A percentile compares a stretch with the other conserved stretches of the same genome.
These are phyloP conservation scores for Colletotrichum sp. DNA, from an alignment of 2,329 filamentous ascomycete species.

Conservation along the genomic window DNA sequence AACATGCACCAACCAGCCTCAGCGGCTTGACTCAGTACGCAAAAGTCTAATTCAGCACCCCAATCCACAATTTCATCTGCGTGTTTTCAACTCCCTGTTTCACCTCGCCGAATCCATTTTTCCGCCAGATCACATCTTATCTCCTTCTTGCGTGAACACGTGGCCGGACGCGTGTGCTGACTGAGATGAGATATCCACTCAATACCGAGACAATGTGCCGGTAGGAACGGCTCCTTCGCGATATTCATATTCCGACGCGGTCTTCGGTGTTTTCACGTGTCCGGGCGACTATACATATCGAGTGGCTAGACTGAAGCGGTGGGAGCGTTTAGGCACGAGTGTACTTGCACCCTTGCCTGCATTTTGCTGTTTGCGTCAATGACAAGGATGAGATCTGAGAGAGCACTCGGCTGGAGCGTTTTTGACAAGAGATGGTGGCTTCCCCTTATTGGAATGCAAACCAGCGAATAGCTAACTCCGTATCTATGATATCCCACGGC, in stretches of 20 bases:
- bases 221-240: neutral
- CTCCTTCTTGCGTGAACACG: neutral
- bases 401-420: neutral
- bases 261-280: neutral
- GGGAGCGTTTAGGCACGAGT: neutral
- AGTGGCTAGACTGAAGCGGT: neutral
- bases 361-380: neutral
- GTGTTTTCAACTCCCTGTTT: neutral
- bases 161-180: conserved; percentile 14
- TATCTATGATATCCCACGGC: neutral
- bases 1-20: neutral
- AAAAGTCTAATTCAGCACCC: conserved; percentile 13
- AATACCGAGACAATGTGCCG: neutral
- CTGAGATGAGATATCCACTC: neutral
- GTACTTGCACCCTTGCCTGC: neutral
- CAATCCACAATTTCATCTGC: conserved; percentile 1
- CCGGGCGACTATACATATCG: neutral
- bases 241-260: neutral
- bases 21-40: conserved; percentile 4
- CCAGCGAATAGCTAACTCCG: neutral
- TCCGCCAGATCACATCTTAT: neutral
- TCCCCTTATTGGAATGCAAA: neutral
- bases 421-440: neutral
- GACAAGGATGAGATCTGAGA: neutral
- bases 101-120: conserved; percentile 1